Conservation (phyloP, 345 rosid genomes). For the Turritis glabra region DNA sequence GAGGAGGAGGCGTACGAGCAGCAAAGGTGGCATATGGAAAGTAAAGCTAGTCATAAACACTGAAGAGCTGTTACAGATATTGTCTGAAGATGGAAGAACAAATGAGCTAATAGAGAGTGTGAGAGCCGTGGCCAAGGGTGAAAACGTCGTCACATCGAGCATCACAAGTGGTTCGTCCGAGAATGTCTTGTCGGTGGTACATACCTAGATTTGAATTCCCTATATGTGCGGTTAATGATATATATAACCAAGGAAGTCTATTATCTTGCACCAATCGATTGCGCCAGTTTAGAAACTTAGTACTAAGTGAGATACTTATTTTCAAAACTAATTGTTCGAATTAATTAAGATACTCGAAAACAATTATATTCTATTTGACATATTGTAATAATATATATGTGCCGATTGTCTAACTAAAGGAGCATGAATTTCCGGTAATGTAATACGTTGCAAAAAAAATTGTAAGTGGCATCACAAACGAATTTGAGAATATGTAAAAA, state of each 20-base stretch:
- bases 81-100: constrained; percentile 65
- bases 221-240: neutral
- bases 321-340: neutral
- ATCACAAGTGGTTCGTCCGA: constrained; percentile 32
- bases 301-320: neutral
- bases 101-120: constrained; percentile 74
- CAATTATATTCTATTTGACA: neutral
- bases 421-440: neutral
- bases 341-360: neutral
- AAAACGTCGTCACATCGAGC: constrained; percentile 38
- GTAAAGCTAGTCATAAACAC: constrained; percentile 81
- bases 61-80: constrained; percentile 60
- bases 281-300: neutral
- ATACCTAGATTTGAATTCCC: constrained; percentile 18
- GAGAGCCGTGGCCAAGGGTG: constrained; percentile 72
- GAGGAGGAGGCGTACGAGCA: neutral
- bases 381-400: neutral
- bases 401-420: neutral
- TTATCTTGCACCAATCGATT: neutral
- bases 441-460: too few species aligned
- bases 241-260: neutral
- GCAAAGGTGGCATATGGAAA: constrained; percentile 67
- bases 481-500: neutral
- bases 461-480: too few species aligned
- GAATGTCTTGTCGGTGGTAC: constrained; percentile 23